These are phyloP conservation scores for Lentinula novae-zelandiae DNA, from an alignment of 1,284 basidiomycete genomes.

Conservation along the genomic window DNA sequence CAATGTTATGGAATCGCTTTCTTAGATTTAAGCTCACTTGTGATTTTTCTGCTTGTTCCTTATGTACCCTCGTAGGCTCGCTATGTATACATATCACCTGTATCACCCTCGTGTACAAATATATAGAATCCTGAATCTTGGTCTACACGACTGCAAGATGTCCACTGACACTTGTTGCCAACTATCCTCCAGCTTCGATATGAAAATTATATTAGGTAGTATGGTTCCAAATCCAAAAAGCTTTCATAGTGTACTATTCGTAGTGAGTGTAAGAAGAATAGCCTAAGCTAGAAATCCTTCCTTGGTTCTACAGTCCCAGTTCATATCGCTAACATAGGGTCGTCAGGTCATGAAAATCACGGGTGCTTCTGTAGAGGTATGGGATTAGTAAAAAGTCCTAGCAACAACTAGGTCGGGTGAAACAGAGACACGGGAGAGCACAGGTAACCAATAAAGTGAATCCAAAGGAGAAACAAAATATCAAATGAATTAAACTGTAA, in stretches of 20 bases:
- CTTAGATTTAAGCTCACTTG: not conserved
- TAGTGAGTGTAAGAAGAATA: conserved; percentile 11
- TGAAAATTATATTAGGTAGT: not conserved
- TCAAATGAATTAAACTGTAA: conserved; percentile 10
- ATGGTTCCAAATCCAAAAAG: not conserved
- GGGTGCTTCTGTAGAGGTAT: not conserved
- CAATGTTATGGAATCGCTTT: not conserved
- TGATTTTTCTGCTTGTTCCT: not conserved
- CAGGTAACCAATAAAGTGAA: conserved; percentile 1
- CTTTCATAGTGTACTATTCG: not conserved
- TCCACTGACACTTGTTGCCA: too few species aligned
- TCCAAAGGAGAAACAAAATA: not conserved
- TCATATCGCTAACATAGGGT: not conserved
- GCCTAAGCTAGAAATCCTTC: not conserved
- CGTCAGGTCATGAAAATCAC: not conserved
- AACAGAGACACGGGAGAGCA: conserved; percentile 10
- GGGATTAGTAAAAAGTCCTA: not conserved
- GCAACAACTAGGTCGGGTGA: conserved; percentile 17
- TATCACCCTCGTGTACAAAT: too few species aligned
- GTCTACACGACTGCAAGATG: too few species aligned
- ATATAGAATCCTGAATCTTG: too few species aligned
- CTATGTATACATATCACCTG: too few species aligned
- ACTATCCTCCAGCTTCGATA: too few species aligned
- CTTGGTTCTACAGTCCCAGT: not conserved
- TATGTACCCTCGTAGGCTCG: too few species aligned